Percentiles rank a stretch among this genome's conserved stretches.
Evolutionary conservation across 1,284 basidiomycete genomes (phyloP).

Genomic region (Spongiforma sp.): DNA sequence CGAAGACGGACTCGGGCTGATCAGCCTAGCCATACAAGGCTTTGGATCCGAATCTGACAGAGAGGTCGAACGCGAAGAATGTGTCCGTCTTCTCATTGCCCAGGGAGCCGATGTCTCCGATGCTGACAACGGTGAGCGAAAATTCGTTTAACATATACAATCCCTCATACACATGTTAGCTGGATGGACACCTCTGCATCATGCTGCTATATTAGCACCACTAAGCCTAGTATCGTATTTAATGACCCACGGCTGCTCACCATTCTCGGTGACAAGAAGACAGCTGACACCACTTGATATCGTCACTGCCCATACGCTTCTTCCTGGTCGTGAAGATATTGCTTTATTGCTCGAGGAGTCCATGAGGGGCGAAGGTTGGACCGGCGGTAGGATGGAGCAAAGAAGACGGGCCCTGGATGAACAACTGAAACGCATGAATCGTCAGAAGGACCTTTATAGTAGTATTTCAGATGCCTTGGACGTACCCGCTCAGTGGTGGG

Average conservation of each 20-base stretch:
- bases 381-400: slow-evolving; percentile 68
- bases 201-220: slow-evolving; percentile 88
- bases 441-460: slow-evolving; percentile 55
- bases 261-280: slow-evolving; percentile 74
- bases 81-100: slow-evolving; percentile 78
- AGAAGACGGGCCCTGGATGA: slow-evolving; percentile 62
- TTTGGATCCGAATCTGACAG: slow-evolving; percentile 84
- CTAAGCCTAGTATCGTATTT: slow-evolving; percentile 92
- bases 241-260: slow-evolving; percentile 89
- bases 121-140: slow-evolving; percentile 64
- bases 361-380: slow-evolving; percentile 81
- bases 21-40: slow-evolving; percentile 82
- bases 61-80: slow-evolving; percentile 88
- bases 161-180: slow-evolving; percentile 47
- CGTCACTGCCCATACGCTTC: slow-evolving; percentile 76
- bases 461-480: slow-evolving; percentile 61
- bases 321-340: slow-evolving; percentile 83
- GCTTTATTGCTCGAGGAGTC: slow-evolving; percentile 80
- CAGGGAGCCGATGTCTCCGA: slow-evolving; percentile 75
- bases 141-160: slow-evolving; percentile 2
- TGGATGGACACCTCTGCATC: slow-evolving; percentile 97
- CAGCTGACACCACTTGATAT: slow-evolving; percentile 87
- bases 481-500: slow-evolving; percentile 71
- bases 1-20: slow-evolving; percentile 82
- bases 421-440: slow-evolving; percentile 59